phyloP scores from a whole-genome alignment of 75 land plant species.

The Picea glauca region DNA sequence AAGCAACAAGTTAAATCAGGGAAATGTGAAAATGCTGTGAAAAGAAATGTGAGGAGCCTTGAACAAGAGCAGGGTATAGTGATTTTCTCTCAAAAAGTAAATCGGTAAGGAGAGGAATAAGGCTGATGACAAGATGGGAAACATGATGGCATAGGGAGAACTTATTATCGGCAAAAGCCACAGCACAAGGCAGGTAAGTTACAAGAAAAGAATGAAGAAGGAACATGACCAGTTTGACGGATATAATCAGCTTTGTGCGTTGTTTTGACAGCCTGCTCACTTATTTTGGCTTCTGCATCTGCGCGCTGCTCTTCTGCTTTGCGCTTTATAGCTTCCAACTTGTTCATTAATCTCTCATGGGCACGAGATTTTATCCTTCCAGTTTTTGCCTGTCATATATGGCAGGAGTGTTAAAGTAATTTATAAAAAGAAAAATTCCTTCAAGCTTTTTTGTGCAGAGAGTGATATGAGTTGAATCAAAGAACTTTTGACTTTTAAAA shows the following conservation, averaged over 20 bases:
- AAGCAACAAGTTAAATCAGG: no score
- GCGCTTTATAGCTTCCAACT: slow-evolving; percentile 64
- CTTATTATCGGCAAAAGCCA: neutral
- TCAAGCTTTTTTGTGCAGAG: neutral
- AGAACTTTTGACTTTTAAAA: neutral
- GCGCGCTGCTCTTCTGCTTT: slow-evolving; percentile 85
- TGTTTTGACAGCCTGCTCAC: slow-evolving; percentile 71
- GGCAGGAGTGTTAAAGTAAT: neutral
- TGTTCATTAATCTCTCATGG: slow-evolving; percentile 77
- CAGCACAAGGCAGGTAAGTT: slow-evolving; percentile 53
- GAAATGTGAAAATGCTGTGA: no score
- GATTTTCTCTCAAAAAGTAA: no score
- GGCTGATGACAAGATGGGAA: neutral
- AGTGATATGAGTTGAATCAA: neutral
- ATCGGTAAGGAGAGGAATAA: no score
- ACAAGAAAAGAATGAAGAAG: slow-evolving; percentile 50
- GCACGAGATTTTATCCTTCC: slow-evolving; percentile 79
- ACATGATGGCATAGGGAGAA: neutral
- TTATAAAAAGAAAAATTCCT: slow-evolving; percentile 2
- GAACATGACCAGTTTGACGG: slow-evolving; percentile 82
- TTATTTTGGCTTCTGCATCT: slow-evolving; percentile 74
- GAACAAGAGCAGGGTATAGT: no score
- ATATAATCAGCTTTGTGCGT: slow-evolving; percentile 79
- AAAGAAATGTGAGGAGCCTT: no score
- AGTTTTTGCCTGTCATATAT: slow-evolving; percentile 62